Evolutionary conservation across 2,329 filamentous ascomycete species (phyloP).

Genomic region (Macroventuria anomochaeta): DNA sequence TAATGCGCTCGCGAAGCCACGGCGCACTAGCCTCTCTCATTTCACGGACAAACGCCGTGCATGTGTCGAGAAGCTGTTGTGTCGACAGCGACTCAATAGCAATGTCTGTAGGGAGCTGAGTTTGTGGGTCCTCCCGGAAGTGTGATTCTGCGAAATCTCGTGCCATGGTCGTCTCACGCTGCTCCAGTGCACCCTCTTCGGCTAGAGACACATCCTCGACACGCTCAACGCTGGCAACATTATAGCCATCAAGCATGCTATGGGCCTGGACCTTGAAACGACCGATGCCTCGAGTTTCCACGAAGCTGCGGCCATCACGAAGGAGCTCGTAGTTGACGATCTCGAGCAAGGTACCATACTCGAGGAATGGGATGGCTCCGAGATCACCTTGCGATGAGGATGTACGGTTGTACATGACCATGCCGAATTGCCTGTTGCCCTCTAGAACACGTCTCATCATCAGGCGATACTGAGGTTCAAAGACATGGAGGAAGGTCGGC

Average conservation of each 20-base stretch:
- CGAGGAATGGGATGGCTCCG: constrained; percentile 65
- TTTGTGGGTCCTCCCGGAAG: constrained; percentile 44
- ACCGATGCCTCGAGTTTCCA: constrained; percentile 78
- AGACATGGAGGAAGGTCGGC: constrained; percentile 86
- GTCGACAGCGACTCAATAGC: constrained; percentile 70
- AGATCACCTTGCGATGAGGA: constrained; percentile 60
- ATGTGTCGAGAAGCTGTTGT: constrained; percentile 69
- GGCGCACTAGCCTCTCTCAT: constrained; percentile 73
- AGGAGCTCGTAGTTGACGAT: constrained; percentile 77
- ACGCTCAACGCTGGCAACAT: constrained; percentile 75
- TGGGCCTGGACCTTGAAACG: constrained; percentile 75
- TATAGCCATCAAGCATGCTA: constrained; percentile 75
- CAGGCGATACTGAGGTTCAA: constrained; percentile 88
- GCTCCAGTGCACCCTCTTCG: constrained; percentile 80
- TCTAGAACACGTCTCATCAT: constrained; percentile 84
- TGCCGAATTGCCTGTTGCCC: constrained; percentile 78
- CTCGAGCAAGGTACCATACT: constrained; percentile 78
- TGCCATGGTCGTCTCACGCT: constrained; percentile 64
- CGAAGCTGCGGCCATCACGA: constrained; percentile 78
- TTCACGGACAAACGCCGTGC: constrained; percentile 69
- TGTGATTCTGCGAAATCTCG: constrained; percentile 45
- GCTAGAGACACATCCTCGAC: constrained; percentile 82
- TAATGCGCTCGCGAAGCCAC: constrained; percentile 76
- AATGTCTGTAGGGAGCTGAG: constrained; percentile 30
- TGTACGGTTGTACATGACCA: constrained; percentile 74